These are phyloP conservation scores for Medicago lupulina DNA, from an alignment of 306 rosid genomes.

Conservation along the genomic window DNA sequence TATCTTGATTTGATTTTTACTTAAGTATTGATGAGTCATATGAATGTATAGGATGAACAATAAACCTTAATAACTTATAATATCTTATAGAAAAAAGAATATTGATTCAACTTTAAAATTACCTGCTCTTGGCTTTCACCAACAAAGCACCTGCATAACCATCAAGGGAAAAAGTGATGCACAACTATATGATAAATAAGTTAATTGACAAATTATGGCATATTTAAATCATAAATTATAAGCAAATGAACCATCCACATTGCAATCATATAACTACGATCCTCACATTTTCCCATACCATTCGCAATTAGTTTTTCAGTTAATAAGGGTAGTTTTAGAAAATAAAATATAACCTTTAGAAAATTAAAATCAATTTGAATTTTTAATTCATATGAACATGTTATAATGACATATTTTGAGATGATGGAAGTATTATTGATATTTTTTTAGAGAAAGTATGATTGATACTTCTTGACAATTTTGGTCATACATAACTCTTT, in stretches of 20 bases:
- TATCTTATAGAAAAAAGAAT: not conserved
- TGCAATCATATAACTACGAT: not conserved
- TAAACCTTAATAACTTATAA: not conserved
- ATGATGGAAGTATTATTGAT: too few species aligned
- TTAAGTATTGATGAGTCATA: not conserved
- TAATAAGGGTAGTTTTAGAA: too few species aligned
- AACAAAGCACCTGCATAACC: slow-evolving; percentile 26
- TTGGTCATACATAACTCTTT: too few species aligned
- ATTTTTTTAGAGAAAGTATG: too few species aligned
- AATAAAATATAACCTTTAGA: too few species aligned
- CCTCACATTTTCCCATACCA: too few species aligned
- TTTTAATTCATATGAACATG: too few species aligned
- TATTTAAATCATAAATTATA: not conserved
- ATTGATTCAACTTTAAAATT: not conserved
- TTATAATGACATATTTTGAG: too few species aligned
- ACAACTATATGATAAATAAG: not conserved
- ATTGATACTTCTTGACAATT: too few species aligned
- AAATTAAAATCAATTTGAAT: too few species aligned
- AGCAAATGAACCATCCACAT: not conserved
- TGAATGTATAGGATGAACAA: not conserved
- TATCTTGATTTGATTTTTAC: not conserved
- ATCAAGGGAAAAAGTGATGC: not conserved
- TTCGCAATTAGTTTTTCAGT: too few species aligned
- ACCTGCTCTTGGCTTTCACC: slow-evolving; percentile 17
- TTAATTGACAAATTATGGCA: not conserved